phyloP scores from a whole-genome alignment of 2,329 filamentous ascomycete genomes.

The Scedosporium boydii region DNA sequence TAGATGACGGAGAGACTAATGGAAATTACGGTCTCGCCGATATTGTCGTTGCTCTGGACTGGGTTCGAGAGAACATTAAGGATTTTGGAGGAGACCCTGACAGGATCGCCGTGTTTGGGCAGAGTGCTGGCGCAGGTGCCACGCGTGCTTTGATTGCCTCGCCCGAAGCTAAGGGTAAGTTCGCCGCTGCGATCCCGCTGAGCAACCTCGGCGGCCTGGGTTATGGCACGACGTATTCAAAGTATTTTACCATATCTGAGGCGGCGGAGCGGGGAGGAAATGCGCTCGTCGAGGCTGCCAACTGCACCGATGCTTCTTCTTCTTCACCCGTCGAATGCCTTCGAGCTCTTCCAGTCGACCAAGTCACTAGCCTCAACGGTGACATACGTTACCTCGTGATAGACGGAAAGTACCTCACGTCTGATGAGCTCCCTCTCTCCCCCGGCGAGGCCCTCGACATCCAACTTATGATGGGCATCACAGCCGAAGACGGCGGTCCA shows the following conservation, averaged over 20 bases:
- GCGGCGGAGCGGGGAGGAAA: slow-evolving; percentile 37
- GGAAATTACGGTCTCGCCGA: slow-evolving; percentile 65
- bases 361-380: slow-evolving; percentile 26
- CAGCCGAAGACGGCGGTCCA: slow-evolving; percentile 26
- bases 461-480: slow-evolving; percentile 21
- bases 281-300: slow-evolving; percentile 39
- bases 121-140: slow-evolving; percentile 52
- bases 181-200: slow-evolving; percentile 34
- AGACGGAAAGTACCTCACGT: slow-evolving; percentile 19
- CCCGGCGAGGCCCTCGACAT: slow-evolving; percentile 13
- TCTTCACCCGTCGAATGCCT: slow-evolving; percentile 44
- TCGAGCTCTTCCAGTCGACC: slow-evolving; percentile 31
- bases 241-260: slow-evolving; percentile 46
- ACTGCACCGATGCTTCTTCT: slow-evolving; percentile 36
- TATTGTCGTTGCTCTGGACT: slow-evolving; percentile 62
- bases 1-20: slow-evolving; percentile 48
- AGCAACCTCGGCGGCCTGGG: slow-evolving; percentile 32
- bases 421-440: slow-evolving; percentile 15
- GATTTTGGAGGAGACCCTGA: slow-evolving; percentile 69
- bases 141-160: slow-evolving; percentile 25
- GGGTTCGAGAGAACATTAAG: slow-evolving; percentile 69
- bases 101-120: slow-evolving; percentile 75
- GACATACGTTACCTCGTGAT: slow-evolving; percentile 17
- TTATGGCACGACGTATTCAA: slow-evolving; percentile 48
- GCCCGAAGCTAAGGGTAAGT: slow-evolving; percentile 35